These are phyloP conservation scores for Batkoa obscura DNA, from an alignment of 371 early-diverging fungal species.

Conservation along the genomic window DNA sequence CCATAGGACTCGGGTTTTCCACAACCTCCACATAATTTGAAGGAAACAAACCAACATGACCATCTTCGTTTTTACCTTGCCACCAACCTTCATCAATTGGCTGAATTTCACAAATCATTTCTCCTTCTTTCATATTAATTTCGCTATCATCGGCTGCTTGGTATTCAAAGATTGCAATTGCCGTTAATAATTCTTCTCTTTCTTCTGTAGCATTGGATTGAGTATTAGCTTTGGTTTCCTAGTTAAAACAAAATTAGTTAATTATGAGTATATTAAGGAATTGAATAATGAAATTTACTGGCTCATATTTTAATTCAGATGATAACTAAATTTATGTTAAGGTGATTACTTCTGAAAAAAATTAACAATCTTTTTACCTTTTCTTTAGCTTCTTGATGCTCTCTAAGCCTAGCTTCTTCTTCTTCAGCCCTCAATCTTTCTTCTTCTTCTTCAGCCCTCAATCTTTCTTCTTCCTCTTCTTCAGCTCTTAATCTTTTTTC, in stretches of 20 bases:
- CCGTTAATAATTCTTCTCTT: not conserved
- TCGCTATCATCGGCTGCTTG: constrained; percentile 40
- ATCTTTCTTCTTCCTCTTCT: too few relatives aligned
- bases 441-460: not conserved
- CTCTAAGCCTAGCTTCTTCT: not conserved
- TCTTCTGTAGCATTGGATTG: not conserved
- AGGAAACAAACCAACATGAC: constrained; percentile 51
- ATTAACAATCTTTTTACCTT: constrained; percentile 6
- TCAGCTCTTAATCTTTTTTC: too few relatives aligned
- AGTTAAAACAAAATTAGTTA: not conserved
- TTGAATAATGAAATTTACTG: too few relatives aligned
- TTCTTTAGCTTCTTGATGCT: constrained; percentile 8
- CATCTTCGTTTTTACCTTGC: constrained; percentile 34
- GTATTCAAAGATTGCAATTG: constrained; percentile 41
- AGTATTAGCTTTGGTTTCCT: not conserved
- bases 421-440: not conserved
- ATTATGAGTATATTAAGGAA: too few relatives aligned
- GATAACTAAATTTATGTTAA: too few relatives aligned
- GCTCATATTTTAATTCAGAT: too few relatives aligned
- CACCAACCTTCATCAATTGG: constrained; percentile 76
- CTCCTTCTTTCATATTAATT: constrained; percentile 43
- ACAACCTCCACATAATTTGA: constrained; percentile 51
- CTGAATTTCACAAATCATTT: constrained; percentile 45
- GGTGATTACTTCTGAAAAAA: too few relatives aligned
- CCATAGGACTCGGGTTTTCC: not conserved